Percentiles rank a stretch among this genome's conserved stretches.
Evolutionary conservation across 257 asterid species (phyloP).

Genomic region (Knoxia roxburghii): DNA sequence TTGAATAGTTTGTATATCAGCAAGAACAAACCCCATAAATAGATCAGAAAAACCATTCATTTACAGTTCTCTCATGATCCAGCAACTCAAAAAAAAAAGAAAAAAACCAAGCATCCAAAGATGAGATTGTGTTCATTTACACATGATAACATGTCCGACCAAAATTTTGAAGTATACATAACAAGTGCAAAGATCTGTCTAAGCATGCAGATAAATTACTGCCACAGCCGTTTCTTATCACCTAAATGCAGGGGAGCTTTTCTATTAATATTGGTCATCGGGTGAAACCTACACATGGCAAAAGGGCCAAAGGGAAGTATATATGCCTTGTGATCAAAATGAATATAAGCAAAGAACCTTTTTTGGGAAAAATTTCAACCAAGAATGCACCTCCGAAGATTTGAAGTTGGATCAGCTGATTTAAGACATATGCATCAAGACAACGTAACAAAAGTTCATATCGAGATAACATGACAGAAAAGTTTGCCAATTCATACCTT

Average conservation of each 20-base stretch:
- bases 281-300: too few relatives aligned
- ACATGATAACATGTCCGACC: neutral
- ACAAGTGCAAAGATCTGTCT: neutral
- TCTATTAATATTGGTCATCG: too few relatives aligned
- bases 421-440: conserved; percentile 15
- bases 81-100: neutral
- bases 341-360: conserved; percentile 9
- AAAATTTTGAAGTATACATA: neutral
- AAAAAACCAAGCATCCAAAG: neutral
- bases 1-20: neutral
- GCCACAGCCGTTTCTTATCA: too few relatives aligned
- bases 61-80: neutral
- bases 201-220: neutral
- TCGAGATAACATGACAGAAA: neutral
- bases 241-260: neutral
- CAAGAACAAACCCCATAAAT: too few relatives aligned
- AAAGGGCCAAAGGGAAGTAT: too few relatives aligned
- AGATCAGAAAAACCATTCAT: neutral
- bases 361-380: conserved; percentile 12
- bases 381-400: conserved; percentile 8
- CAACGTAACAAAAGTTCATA: conserved; percentile 2
- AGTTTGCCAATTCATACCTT: conserved; percentile 42
- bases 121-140: neutral
- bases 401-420: conserved; percentile 22
- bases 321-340: too few relatives aligned